These are phyloP conservation scores for Cryptosporidium parvum DNA, from an alignment of 169 alveolate species.

Conservation along the genomic window DNA sequence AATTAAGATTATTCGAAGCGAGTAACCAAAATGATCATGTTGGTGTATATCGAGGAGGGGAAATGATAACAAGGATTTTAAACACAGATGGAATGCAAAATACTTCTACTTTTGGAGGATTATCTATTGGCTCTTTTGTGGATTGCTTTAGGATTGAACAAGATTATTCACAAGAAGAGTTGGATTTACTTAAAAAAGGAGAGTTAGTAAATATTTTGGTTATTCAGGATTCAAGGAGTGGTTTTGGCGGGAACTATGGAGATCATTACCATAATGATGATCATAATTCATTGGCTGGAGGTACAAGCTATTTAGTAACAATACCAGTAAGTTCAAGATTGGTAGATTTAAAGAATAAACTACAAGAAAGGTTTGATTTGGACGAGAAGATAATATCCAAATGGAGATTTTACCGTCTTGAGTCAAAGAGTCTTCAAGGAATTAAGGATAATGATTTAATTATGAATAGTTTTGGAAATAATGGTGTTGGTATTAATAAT, in stretches of 20 bases:
- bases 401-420: conserved; percentile 64
- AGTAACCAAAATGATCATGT: conserved; percentile 11
- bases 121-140: conserved; percentile 24
- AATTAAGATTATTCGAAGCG: conserved; percentile 30
- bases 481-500: neutral
- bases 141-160: conserved; percentile 47
- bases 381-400: conserved; percentile 40
- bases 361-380: conserved; percentile 16
- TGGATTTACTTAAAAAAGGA: conserved; percentile 15
- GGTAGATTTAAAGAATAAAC: neutral
- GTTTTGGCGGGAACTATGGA: neutral
- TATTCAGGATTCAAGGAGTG: conserved; percentile 38
- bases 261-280: neutral
- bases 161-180: conserved; percentile 54
- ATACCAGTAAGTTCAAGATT: neutral
- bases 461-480: neutral
- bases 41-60: conserved; percentile 29
- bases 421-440: conserved; percentile 2
- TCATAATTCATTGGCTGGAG: neutral
- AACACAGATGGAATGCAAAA: neutral
- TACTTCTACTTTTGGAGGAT: neutral
- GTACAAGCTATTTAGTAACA: conserved; percentile 29
- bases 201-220: conserved; percentile 32
- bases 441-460: conserved; percentile 43
- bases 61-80: conserved; percentile 6